A percentile compares a stretch with the other conserved stretches of the same genome.
These are phyloP conservation scores for Lasiodiplodia sp. DNA, from an alignment of 2,329 filamentous ascomycete genomes.

Conservation along the genomic window DNA sequence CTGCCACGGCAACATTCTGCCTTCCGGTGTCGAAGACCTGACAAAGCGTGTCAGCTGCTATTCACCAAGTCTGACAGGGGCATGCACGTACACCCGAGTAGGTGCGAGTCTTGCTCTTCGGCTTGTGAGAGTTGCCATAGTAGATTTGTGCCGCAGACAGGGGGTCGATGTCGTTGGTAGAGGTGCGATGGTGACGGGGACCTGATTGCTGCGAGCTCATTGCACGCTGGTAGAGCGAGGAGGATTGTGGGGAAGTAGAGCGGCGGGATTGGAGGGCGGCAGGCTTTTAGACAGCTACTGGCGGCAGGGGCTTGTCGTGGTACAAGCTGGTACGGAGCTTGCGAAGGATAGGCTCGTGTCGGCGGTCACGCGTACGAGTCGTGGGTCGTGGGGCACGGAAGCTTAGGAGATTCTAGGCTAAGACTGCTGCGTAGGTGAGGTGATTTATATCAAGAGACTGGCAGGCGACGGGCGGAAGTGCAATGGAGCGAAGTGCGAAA, in stretches of 20 bases:
- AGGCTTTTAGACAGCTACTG: constrained; percentile 13
- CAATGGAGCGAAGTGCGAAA: constrained; percentile 1
- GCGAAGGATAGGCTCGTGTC: constrained; percentile 22
- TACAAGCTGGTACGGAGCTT: constrained; percentile 25
- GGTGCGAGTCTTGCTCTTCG: constrained; percentile 59
- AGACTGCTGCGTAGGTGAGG: constrained; percentile 16
- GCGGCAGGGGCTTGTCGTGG: constrained; percentile 11
- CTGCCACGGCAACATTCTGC: constrained; percentile 41
- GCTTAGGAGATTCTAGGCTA: constrained; percentile 18
- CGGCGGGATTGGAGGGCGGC: neutral
- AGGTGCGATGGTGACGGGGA: constrained; percentile 45
- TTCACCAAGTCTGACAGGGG: neutral
- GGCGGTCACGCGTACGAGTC: constrained; percentile 26
- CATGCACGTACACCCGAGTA: constrained; percentile 62
- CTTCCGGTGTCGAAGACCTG: constrained; percentile 30
- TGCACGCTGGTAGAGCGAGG: constrained; percentile 11
- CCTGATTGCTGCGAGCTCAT: constrained; percentile 50
- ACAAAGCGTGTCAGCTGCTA: neutral
- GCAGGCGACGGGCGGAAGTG: neutral
- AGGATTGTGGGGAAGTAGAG: neutral
- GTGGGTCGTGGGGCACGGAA: constrained; percentile 12
- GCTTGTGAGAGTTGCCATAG: constrained; percentile 62
- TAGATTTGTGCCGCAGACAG: constrained; percentile 66
- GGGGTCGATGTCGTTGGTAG: constrained; percentile 59
- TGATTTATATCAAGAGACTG: neutral